Conservation (phyloP, 164 flowering plant species). For the Nymphaea colorata region DNA sequence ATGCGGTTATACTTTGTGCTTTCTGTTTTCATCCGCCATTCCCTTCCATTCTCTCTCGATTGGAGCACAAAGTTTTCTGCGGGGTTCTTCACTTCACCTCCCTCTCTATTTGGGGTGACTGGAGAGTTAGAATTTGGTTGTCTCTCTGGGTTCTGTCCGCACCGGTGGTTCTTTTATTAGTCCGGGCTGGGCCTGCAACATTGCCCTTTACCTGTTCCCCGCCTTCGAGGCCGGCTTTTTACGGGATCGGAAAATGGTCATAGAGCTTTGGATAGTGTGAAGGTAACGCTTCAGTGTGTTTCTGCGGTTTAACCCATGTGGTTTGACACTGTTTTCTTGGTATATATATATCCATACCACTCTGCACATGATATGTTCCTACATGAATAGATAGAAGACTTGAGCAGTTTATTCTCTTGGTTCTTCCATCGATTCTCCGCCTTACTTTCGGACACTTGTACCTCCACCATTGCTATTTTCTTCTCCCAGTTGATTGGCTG, state of each 20-base stretch:
- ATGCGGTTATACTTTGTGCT: not conserved
- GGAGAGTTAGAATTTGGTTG: too few relatives aligned
- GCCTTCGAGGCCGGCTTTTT: conserved; percentile 57
- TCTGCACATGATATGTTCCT: conserved; percentile 23
- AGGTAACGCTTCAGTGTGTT: conserved; percentile 20
- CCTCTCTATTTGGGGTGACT: not conserved
- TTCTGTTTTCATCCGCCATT: not conserved
- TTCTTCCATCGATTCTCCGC: not conserved
- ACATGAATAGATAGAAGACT: conserved; percentile 2
- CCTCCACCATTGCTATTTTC: not conserved
- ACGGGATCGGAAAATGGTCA: conserved; percentile 16
- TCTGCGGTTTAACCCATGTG: conserved; percentile 46
- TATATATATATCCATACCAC: conserved; percentile 12
- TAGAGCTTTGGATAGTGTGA: conserved; percentile 27
- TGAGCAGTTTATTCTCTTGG: not conserved
- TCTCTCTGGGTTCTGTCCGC: not conserved
- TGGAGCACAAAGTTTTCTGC: not conserved
- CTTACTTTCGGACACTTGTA: not conserved
- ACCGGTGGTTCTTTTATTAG: not conserved
- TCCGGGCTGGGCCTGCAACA: conserved; percentile 28
- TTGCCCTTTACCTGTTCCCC: conserved; percentile 26
- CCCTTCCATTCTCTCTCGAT: not conserved
- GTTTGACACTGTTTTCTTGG: not conserved
- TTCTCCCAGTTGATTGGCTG: not conserved
- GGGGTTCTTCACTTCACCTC: not conserved